Evolutionary conservation across 495 filamentous ascomycete species (phyloP).

Genomic region (Talaromyces thailandensis): DNA sequence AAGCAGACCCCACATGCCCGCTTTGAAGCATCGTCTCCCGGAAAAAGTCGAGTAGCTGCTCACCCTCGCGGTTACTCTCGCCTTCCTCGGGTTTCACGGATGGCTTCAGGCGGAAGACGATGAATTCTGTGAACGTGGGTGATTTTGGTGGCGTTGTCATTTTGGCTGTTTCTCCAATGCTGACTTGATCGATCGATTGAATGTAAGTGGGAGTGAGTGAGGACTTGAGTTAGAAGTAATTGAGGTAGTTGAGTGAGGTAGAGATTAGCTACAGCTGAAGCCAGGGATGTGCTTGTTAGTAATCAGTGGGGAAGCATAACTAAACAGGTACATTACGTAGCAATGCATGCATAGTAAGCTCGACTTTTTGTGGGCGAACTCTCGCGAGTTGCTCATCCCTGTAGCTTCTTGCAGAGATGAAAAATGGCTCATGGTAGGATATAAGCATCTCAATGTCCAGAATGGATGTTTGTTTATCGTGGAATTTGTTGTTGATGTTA

Average conservation of each 20-base stretch:
- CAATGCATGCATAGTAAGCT: not conserved
- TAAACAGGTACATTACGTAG: not conserved
- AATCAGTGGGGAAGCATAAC: not conserved
- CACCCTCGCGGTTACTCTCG: constrained; percentile 21
- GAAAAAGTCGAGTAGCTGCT: constrained; percentile 20
- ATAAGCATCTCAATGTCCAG: not conserved
- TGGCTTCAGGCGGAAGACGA: constrained; percentile 29
- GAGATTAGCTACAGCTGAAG: not conserved
- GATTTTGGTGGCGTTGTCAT: not conserved
- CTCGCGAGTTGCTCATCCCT: not conserved
- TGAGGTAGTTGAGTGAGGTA: not conserved
- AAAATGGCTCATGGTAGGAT: not conserved
- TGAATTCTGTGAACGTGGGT: constrained; percentile 24
- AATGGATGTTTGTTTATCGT: not conserved
- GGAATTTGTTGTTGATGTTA: not conserved
- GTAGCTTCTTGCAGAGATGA: not conserved
- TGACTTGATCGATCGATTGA: not conserved
- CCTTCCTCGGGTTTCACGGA: constrained; percentile 34
- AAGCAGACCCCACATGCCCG: constrained; percentile 28
- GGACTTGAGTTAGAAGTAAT: too few species aligned
- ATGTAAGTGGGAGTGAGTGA: too few species aligned
- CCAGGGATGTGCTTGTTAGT: not conserved
- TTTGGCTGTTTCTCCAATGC: not conserved
- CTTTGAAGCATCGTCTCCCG: constrained; percentile 22
- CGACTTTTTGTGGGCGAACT: not conserved